Conservation (phyloP, 345 rosid genomes). For the Triadica sebifera region DNA sequence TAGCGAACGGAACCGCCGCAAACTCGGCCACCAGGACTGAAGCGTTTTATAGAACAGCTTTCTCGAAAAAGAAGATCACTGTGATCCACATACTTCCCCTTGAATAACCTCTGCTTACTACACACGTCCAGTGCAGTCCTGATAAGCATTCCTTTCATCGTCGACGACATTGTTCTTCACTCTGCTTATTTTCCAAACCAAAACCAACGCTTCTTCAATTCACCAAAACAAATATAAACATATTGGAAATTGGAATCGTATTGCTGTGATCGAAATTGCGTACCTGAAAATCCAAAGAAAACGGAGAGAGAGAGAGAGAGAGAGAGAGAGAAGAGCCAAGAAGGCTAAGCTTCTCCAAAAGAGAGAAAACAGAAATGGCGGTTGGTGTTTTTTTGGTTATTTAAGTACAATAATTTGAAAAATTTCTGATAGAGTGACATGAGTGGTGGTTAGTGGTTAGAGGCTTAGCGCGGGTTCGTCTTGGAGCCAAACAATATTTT, state of each 20-base stretch:
- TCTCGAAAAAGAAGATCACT: slow-evolving; percentile 19
- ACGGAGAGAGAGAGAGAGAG: background rate
- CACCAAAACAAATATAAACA: background rate
- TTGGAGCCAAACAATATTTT: background rate
- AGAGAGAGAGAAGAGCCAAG: background rate
- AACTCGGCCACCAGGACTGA: slow-evolving; percentile 15
- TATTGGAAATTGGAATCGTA: too few relatives aligned
- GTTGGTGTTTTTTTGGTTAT: slow-evolving; percentile 17
- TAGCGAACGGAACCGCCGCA: slow-evolving; percentile 6
- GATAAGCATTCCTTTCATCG: slow-evolving; percentile 38
- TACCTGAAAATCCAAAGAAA: slow-evolving; percentile 22
- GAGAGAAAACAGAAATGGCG: slow-evolving; percentile 41
- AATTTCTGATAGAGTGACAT: slow-evolving; percentile 26
- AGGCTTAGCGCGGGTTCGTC: background rate
- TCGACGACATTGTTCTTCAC: slow-evolving; percentile 22
- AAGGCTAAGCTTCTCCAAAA: slow-evolving; percentile 13
- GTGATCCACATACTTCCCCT: slow-evolving; percentile 34
- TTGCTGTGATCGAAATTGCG: background rate
- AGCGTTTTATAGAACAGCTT: slow-evolving; percentile 23
- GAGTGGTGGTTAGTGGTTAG: slow-evolving; percentile 32
- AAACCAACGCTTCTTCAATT: background rate
- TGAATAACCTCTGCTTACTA: slow-evolving; percentile 24
- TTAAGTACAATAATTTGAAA: background rate
- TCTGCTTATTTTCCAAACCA: background rate
- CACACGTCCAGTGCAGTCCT: slow-evolving; percentile 25